Evolutionary conservation across 805 yeast species (phyloP).

Genomic region (Blastobotrys chiropterorum): DNA sequence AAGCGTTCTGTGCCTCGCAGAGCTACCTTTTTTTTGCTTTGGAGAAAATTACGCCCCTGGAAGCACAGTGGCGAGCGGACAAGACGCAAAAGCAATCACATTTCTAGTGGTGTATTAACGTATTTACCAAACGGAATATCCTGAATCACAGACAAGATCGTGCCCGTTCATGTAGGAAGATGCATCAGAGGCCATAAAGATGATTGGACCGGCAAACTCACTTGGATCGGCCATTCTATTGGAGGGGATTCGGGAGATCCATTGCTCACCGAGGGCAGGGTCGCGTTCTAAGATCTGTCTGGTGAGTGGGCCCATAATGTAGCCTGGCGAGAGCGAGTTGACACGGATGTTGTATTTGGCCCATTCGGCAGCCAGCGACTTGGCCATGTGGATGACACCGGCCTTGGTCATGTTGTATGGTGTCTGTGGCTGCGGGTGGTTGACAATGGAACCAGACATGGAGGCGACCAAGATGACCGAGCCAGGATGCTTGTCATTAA

Average conservation of each 20-base stretch:
- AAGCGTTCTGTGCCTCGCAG: too few relatives aligned
- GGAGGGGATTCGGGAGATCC: constrained; percentile 71
- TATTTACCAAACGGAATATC: constrained; percentile 77
- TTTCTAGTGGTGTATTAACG: not conserved
- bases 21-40: too few relatives aligned
- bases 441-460: constrained; percentile 81
- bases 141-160: constrained; percentile 79
- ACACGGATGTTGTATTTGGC: constrained; percentile 71
- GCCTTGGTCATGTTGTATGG: constrained; percentile 85
- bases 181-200: constrained; percentile 71
- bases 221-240: constrained; percentile 80
- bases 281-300: constrained; percentile 55
- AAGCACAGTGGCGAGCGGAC: too few relatives aligned
- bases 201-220: constrained; percentile 71
- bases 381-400: constrained; percentile 74
- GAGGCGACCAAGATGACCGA: constrained; percentile 80
- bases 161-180: constrained; percentile 79
- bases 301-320: constrained; percentile 73
- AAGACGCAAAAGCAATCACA: too few relatives aligned
- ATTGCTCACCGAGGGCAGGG: constrained; percentile 49
- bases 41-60: too few relatives aligned
- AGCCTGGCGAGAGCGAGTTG: constrained; percentile 74
- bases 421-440: constrained; percentile 76
- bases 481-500: constrained; percentile 48
- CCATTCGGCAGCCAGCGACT: constrained; percentile 77